phyloP scores from a whole-genome alignment of 1,284 basidiomycete genomes.

The Puccinia hordei region DNA sequence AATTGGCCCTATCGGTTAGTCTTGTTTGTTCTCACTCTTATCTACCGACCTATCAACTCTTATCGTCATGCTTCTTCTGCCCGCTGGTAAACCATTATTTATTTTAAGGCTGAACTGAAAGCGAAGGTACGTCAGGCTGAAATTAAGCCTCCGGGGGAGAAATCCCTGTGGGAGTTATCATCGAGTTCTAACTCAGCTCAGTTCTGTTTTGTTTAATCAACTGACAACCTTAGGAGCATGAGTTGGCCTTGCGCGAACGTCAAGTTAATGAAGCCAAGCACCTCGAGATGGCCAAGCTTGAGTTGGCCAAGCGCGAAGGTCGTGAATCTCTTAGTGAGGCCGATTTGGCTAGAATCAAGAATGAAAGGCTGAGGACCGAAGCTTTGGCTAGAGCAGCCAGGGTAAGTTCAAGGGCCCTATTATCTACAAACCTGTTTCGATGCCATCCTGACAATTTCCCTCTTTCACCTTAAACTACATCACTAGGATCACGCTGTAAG shows the following conservation, averaged over 20 bases:
- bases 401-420: slow-evolving; percentile 17
- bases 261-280: slow-evolving; percentile 42
- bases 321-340: slow-evolving; percentile 46
- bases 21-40: background rate
- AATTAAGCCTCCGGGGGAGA: background rate
- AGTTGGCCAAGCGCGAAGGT: slow-evolving; percentile 43
- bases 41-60: background rate
- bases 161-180: background rate
- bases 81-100: background rate
- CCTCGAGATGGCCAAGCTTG: slow-evolving; percentile 38
- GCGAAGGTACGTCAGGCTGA: background rate
- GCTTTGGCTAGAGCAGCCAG: slow-evolving; percentile 38
- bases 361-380: slow-evolving; percentile 44
- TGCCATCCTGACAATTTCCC: background rate
- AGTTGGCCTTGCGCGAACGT: slow-evolving; percentile 35
- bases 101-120: slow-evolving; percentile 32
- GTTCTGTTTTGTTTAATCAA: background rate
- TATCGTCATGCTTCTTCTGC: background rate
- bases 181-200: background rate
- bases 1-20: slow-evolving; percentile 35
- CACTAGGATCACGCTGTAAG: slow-evolving; percentile 35
- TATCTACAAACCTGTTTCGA: background rate
- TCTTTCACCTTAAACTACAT: background rate
- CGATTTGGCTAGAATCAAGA: slow-evolving; percentile 46
- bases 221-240: slow-evolving; percentile 22